phyloP scores from a whole-genome alignment of 148 eudicot genomes.

The Linanthus parryae region DNA sequence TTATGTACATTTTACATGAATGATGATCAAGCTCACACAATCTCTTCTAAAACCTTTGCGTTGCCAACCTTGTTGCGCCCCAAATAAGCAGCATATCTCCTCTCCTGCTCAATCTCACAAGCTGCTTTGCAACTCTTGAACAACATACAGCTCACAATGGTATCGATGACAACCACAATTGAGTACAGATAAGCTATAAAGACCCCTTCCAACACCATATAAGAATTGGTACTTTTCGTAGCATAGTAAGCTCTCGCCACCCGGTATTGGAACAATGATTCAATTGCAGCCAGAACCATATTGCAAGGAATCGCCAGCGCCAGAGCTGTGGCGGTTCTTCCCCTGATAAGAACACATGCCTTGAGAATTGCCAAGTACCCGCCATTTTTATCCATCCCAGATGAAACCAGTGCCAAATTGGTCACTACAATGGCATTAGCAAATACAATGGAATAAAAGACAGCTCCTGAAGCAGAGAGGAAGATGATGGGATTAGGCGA shows the following conservation, averaged over 20 bases:
- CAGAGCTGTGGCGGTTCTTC: slow-evolving; percentile 52
- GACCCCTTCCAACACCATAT: slow-evolving; percentile 45
- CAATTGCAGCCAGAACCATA: slow-evolving; percentile 54
- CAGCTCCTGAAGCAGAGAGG: slow-evolving; percentile 26
- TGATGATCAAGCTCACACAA: too few species aligned
- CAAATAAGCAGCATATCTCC: slow-evolving; percentile 3
- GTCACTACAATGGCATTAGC: slow-evolving; percentile 54
- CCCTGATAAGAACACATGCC: slow-evolving; percentile 43
- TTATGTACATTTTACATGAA: too few species aligned
- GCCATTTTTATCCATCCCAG: slow-evolving; percentile 32
- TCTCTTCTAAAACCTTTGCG: slow-evolving; percentile 8
- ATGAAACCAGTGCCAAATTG: slow-evolving; percentile 42
- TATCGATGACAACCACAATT: slow-evolving; percentile 45
- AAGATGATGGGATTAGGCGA: slow-evolving; percentile 27
- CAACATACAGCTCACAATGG: slow-evolving; percentile 45
- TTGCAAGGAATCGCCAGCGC: slow-evolving; percentile 51
- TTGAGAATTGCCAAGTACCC: slow-evolving; percentile 45
- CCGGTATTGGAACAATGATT: slow-evolving; percentile 61
- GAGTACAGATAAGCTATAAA: slow-evolving; percentile 64
- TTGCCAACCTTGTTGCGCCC: slow-evolving; percentile 3
- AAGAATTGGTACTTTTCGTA: slow-evolving; percentile 3
- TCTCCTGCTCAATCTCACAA: slow-evolving; percentile 4
- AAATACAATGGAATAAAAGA: slow-evolving; percentile 51
- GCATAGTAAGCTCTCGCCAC: slow-evolving; percentile 25
- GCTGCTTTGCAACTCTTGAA: slow-evolving; percentile 40